phyloP scores from a whole-genome alignment of 2,329 filamentous ascomycete species.

The Erysiphe neolycopersici region DNA sequence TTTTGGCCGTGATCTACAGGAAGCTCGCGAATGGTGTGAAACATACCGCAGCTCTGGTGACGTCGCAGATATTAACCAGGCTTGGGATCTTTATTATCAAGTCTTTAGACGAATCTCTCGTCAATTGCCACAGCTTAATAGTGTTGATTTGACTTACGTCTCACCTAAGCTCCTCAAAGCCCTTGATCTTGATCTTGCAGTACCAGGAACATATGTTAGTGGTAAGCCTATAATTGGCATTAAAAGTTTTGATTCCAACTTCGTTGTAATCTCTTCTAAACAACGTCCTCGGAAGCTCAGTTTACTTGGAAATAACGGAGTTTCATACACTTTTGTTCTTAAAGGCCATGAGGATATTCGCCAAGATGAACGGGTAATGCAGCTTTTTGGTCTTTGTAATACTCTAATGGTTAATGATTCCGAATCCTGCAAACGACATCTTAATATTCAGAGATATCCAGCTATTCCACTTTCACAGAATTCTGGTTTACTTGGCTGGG shows the following conservation, averaged over 20 bases:
- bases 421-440: slow-evolving; percentile 87
- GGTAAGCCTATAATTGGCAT: slow-evolving; percentile 57
- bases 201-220: slow-evolving; percentile 85
- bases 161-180: slow-evolving; percentile 78
- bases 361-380: slow-evolving; percentile 98
- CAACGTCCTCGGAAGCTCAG: slow-evolving; percentile 80
- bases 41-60: slow-evolving; percentile 77
- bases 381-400: slow-evolving; percentile 92
- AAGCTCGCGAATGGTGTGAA: slow-evolving; percentile 87
- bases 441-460: slow-evolving; percentile 87
- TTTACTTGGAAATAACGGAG: slow-evolving; percentile 69
- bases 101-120: slow-evolving; percentile 89
- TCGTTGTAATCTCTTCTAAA: slow-evolving; percentile 88
- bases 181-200: slow-evolving; percentile 66
- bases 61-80: slow-evolving; percentile 83
- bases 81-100: slow-evolving; percentile 97
- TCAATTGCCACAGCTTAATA: slow-evolving; percentile 78
- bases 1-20: slow-evolving; percentile 81
- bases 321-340: slow-evolving; percentile 62
- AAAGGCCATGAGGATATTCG: slow-evolving; percentile 99
- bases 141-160: slow-evolving; percentile 83
- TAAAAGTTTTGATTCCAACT: slow-evolving; percentile 65
- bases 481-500: slow-evolving; percentile 85
- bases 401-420: slow-evolving; percentile 81
- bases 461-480: slow-evolving; percentile 94